Conservation (phyloP, 2,329 filamentous ascomycete species). For the Phoma sp. region DNA sequence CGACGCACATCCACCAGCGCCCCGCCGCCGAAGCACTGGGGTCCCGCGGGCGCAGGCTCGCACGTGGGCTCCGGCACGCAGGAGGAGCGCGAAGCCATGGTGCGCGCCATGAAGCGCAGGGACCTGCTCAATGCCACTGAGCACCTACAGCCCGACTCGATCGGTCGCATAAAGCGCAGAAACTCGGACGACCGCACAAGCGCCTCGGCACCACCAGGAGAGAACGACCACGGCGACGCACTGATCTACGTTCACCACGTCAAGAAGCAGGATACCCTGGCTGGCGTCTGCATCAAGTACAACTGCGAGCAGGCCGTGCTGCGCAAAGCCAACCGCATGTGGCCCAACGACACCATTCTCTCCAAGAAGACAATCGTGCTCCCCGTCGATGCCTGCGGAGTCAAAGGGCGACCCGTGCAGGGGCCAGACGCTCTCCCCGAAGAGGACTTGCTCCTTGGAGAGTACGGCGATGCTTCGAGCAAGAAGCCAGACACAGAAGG, state of each 20-base stretch:
- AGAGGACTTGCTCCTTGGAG: constrained; percentile 47
- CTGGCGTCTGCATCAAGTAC: constrained; percentile 88
- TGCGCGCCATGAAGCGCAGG: constrained; percentile 58
- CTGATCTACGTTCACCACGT: constrained; percentile 92
- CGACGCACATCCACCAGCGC: constrained; percentile 46
- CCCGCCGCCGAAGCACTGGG: constrained; percentile 55
- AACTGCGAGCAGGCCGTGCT: constrained; percentile 84
- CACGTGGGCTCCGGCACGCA: constrained; percentile 54
- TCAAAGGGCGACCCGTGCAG: constrained; percentile 71
- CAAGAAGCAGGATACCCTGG: constrained; percentile 81
- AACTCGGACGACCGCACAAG: constrained; percentile 68
- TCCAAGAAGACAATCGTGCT: constrained; percentile 79
- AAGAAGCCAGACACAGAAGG: constrained; percentile 28
- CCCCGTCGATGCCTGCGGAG: constrained; percentile 86
- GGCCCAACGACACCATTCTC: constrained; percentile 92
- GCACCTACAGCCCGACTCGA: constrained; percentile 50
- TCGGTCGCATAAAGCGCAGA: constrained; percentile 66
- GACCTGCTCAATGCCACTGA: constrained; percentile 55
- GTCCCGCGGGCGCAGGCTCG: constrained; percentile 47
- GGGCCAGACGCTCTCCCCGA: constrained; percentile 45
- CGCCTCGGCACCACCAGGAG: constrained; percentile 57
- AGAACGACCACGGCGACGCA: constrained; percentile 73
- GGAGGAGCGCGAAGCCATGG: constrained; percentile 54
- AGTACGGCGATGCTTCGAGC: constrained; percentile 31
- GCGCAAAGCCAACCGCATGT: constrained; percentile 87